Base-by-base conservation (phyloP, 2,329 filamentous ascomycete species). In the Colletotrichum eleusines region DNA sequence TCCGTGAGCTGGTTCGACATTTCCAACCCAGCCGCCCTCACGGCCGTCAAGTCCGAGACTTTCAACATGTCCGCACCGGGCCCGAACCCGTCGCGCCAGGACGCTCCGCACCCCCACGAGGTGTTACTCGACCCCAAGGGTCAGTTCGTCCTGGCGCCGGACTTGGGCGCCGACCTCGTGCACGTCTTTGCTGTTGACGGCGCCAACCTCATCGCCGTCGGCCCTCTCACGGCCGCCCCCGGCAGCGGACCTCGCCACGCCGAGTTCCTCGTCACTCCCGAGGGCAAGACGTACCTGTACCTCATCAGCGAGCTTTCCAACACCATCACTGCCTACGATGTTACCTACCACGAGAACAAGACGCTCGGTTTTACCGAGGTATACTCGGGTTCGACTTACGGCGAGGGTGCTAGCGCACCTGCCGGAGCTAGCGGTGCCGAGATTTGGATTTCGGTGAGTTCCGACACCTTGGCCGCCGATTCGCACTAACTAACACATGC, bases 191-290 rank as follows among this genome's bases (percentile, higher is more conserved):
- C 80, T 65, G 83, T 91, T 75, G 80, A 88, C 73, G 83, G 84
- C 55, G 76, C 80, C 8, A 82, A 85, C 40, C 78, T 83, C 72
- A 83, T 82, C 33, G 75, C 80, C 28, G 74, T 80, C 26, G 73
- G 77, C 8, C 82, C 86, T 9, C 78, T 88, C 44, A 73, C 79
- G 44, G 78, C 85, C 63, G 73, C 81, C 42, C 74, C 85, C 2
- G 90, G 90, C 20, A 87, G 85, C 46, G 92, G 92, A 0, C 92
- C 91, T 0, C 84, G 91, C 40, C 91, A 94, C 76, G 85, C 85
- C 12, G 82, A 83, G n/a, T 94, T 93, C 80, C 80, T 81, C 58
- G 78, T 85, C 76, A 78, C 76, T 8, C 69, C 75, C 55, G 76
- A 76, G 61, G 74, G 78, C 62, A 84, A 81, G 73, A 88, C 84